Evolutionary conservation across 352 stramenopile genomes (phyloP).

Genomic region (Sclerospora graminicola): DNA sequence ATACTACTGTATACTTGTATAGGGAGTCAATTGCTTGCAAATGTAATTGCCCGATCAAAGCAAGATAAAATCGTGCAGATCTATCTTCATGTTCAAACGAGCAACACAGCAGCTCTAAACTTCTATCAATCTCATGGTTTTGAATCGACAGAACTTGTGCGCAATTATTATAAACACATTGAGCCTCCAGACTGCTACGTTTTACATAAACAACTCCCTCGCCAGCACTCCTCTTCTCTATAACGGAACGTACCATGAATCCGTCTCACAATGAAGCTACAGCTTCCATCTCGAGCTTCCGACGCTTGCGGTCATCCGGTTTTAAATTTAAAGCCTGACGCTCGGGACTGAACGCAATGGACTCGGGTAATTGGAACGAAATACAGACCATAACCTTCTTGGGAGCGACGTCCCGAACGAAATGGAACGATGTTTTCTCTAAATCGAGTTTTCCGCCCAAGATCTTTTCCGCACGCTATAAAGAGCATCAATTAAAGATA

Average conservation of each 20-base stretch:
- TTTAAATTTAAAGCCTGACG: conserved; percentile 18
- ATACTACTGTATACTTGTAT: no score
- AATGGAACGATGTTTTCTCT: conserved; percentile 50
- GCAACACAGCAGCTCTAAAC: no score
- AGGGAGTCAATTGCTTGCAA: neutral
- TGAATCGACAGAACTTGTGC: no score
- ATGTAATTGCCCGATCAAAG: no score
- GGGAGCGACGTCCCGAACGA: conserved; percentile 92
- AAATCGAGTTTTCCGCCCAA: conserved; percentile 50
- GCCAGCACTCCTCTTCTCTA: no score
- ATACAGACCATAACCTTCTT: conserved; percentile 98
- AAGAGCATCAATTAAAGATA: conserved; percentile 8
- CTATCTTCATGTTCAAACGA: no score
- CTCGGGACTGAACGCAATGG: conserved; percentile 49
- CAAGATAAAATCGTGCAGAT: no score
- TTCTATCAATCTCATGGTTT: no score
- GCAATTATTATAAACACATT: no score
- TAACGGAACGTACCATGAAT: no score
- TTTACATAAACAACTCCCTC: no score
- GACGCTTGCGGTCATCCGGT: conserved; percentile 38
- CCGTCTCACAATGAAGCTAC: conserved; percentile 2
- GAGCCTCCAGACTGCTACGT: no score
- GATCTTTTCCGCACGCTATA: conserved; percentile 53
- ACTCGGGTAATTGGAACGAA: conserved; percentile 87
- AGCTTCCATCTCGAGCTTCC: conserved; percentile 24